A percentile compares a stretch with the other conserved stretches of the same genome.
These are phyloP conservation scores for Xylaria sp. DNA, from an alignment of 2,329 filamentous ascomycete species.

Conservation along the genomic window DNA sequence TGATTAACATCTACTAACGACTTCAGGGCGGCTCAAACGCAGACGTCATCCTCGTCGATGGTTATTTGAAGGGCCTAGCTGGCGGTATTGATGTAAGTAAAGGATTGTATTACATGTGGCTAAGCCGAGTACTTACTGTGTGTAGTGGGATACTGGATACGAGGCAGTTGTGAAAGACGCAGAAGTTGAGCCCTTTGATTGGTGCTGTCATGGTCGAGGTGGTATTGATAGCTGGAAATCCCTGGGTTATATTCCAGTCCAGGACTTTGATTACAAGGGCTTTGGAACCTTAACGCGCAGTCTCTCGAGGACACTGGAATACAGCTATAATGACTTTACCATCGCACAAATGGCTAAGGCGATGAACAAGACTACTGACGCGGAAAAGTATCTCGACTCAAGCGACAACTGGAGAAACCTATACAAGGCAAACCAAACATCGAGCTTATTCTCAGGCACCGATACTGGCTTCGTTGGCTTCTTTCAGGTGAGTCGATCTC, in stretches of 20 bases:
- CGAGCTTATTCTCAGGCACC: constrained; percentile 61
- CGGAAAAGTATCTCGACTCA: constrained; percentile 68
- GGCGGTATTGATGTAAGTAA: constrained; percentile 60
- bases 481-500: constrained; percentile 60
- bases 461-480: constrained; percentile 77
- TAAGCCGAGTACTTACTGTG: constrained; percentile 33
- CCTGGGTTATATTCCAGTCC: constrained; percentile 76
- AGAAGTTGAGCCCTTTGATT: constrained; percentile 75
- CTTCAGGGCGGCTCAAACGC: constrained; percentile 77
- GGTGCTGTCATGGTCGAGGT: constrained; percentile 76
- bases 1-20: constrained; percentile 27
- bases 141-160: constrained; percentile 74
- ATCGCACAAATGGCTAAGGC: constrained; percentile 71
- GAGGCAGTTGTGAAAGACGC: constrained; percentile 78
- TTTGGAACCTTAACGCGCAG: constrained; percentile 77
- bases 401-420: constrained; percentile 76
- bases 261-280: constrained; percentile 74
- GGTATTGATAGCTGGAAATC: constrained; percentile 78
- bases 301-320: constrained; percentile 79
- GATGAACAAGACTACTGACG: constrained; percentile 65
- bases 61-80: constrained; percentile 72
- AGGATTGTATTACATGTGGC: neutral
- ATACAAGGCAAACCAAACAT: constrained; percentile 69
- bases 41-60: constrained; percentile 75
- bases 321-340: constrained; percentile 81